These are phyloP conservation scores for Fragaria vesca DNA, from an alignment of 306 rosid genomes.

Conservation along the genomic window DNA sequence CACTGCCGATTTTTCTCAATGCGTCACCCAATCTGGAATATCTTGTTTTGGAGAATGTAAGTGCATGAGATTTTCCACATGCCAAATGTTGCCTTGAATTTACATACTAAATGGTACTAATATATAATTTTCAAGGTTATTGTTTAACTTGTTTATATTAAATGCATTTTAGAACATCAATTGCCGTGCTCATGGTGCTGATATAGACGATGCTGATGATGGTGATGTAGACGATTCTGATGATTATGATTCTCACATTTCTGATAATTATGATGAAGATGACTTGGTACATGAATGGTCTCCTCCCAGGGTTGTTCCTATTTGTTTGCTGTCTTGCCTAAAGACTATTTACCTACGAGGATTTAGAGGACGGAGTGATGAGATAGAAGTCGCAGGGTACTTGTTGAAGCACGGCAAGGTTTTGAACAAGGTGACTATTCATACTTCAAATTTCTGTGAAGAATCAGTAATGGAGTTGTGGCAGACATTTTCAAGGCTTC, in stretches of 20 bases:
- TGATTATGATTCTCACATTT: not conserved
- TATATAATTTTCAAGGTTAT: not conserved
- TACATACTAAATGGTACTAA: not conserved
- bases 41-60: not conserved
- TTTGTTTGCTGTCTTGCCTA: not conserved
- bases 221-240: not conserved
- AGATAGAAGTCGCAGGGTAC: not conserved
- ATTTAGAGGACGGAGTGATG: not conserved
- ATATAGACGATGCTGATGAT: not conserved
- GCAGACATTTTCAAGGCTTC: not conserved
- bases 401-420: constrained; percentile 2
- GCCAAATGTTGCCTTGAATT: not conserved
- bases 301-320: not conserved
- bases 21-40: constrained; percentile 5
- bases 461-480: not conserved
- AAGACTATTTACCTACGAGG: not conserved
- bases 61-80: not conserved
- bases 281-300: not conserved
- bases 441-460: not conserved
- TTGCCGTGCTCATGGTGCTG: not conserved
- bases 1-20: not conserved
- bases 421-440: not conserved
- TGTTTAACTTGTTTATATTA: not conserved
- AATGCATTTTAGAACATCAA: not conserved
- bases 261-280: not conserved